A percentile compares a stretch with the other conserved stretches of the same genome.
phyloP scores from a whole-genome alignment of 2,329 filamentous ascomycete species.

The Xylaria hypoxylon region DNA sequence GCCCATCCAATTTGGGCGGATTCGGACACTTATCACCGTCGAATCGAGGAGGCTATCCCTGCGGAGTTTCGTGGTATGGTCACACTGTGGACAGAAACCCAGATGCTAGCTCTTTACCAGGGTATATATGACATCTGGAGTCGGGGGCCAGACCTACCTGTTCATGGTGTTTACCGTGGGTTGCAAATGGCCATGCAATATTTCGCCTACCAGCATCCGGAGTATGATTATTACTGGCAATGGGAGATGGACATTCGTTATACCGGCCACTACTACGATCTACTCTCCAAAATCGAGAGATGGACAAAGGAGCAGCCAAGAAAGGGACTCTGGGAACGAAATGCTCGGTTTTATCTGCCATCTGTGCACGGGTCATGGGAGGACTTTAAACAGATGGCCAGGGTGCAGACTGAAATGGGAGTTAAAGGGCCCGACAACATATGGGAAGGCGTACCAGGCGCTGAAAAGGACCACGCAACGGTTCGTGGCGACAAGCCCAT shows the following conservation, averaged over 20 bases:
- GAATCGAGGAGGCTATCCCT: conserved; percentile 76
- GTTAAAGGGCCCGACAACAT: conserved; percentile 73
- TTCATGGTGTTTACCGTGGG: conserved; percentile 93
- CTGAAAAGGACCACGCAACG: conserved; percentile 54
- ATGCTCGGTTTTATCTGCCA: conserved; percentile 81
- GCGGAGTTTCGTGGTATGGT: conserved; percentile 89
- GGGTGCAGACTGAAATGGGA: conserved; percentile 79
- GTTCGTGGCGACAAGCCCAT: conserved; percentile 70
- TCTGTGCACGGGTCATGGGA: conserved; percentile 82
- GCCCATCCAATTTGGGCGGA: conserved; percentile 83
- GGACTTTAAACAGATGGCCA: conserved; percentile 81
- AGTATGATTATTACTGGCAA: conserved; percentile 93
- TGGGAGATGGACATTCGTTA: conserved; percentile 96
- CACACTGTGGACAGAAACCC: conserved; percentile 92
- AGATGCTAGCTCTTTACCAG: conserved; percentile 92
- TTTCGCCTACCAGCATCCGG: conserved; percentile 87
- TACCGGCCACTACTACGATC: conserved; percentile 85
- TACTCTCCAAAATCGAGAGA: conserved; percentile 74
- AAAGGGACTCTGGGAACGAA: conserved; percentile 85
- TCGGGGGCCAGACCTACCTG: conserved; percentile 74
- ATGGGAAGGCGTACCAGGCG: conserved; percentile 66
- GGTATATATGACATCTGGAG: conserved; percentile 82
- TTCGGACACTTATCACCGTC: conserved; percentile 73
- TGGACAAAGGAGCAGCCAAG: conserved; percentile 81
- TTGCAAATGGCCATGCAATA: conserved; percentile 95